Conservation (phyloP, 495 filamentous ascomycete genomes). For the Immersiella caudata region DNA sequence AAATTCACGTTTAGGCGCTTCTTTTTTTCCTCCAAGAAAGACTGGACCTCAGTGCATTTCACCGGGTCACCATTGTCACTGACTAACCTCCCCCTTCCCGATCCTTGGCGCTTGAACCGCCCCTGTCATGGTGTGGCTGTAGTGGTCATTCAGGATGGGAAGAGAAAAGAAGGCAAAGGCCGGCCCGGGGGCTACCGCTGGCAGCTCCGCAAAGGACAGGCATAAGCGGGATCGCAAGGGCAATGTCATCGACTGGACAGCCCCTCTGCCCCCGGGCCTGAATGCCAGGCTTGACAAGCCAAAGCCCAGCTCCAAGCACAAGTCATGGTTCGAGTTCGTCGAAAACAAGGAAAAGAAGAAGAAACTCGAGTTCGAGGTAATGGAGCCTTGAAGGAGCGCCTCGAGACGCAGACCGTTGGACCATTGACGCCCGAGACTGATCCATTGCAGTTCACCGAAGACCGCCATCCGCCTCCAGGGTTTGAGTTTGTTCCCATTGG, state of each 20-base stretch:
- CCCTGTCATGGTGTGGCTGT: slow-evolving; percentile 19
- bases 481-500: slow-evolving; percentile 85
- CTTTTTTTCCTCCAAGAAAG: slow-evolving; percentile 4
- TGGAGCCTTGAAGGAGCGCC: slow-evolving; percentile 5
- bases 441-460: slow-evolving; percentile 46
- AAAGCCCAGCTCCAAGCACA: slow-evolving; percentile 50
- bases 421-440: slow-evolving; percentile 28
- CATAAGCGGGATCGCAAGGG: slow-evolving; percentile 37
- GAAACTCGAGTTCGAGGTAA: slow-evolving; percentile 55
- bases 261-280: slow-evolving; percentile 37
- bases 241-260: slow-evolving; percentile 36
- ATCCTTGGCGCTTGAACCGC: background rate
- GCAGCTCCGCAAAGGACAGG: slow-evolving; percentile 38
- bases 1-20: background rate
- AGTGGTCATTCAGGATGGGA: slow-evolving; percentile 31
- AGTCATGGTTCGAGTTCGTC: slow-evolving; percentile 57
- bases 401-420: background rate
- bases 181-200: slow-evolving; percentile 28
- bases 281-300: slow-evolving; percentile 36
- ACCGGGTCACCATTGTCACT: slow-evolving; percentile 3
- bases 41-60: background rate
- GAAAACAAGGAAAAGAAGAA: slow-evolving; percentile 61
- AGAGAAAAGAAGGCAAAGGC: slow-evolving; percentile 33
- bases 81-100: background rate
- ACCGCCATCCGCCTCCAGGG: slow-evolving; percentile 63